Evolutionary conservation across 306 rosid species (phyloP), one percentile per base, ranked within the genome.

Genomic region (Castanospermum australe): DNA sequence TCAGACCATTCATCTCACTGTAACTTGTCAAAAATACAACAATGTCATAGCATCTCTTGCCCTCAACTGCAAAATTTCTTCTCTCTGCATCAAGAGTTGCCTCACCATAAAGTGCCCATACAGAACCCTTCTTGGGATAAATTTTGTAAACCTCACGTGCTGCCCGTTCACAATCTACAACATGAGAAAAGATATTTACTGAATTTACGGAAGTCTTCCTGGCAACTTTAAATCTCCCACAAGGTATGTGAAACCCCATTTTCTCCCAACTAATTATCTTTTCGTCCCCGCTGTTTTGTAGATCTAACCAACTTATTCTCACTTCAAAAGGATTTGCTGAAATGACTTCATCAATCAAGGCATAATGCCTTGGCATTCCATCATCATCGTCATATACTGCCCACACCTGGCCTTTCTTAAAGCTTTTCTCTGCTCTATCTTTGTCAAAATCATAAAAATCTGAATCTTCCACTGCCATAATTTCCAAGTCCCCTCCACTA

Each of bases 341-440:
- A 59, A 90, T 78, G 10, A 86, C 86, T 81, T 87, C 92, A 81
- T 92, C 94, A 73, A 95, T 83, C 84, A 95, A 84, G 39, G 84
- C 97, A 84, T 92, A 95, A 75, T 82, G 71, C 78, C 98, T 91
- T 0, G 98, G 94, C 97, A 95, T 92, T 78, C 97, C 98, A 79
- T 95, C 97, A 21, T 87, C 89, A 8, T 90, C 97, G 12, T 90
- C 97, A 55, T 90, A 95, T 21, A 87, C 80, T 0, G 97, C 98
- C 99, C 99, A 95, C 56, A 95, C 90, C 78, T 95, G 96, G n/a
- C 97, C 97, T 82, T 87, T 88, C 90, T 86, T 91, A 63, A 95
- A 95, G 82, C 98, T 87, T 64, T 81, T 92, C 88, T 84, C 96
- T 7, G 82, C 87, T 84, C 98, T 90, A 71, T 90, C 94, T 73